Base-by-base conservation (phyloP, 768 basidiomycete species). In the Panellus pusillus region DNA sequence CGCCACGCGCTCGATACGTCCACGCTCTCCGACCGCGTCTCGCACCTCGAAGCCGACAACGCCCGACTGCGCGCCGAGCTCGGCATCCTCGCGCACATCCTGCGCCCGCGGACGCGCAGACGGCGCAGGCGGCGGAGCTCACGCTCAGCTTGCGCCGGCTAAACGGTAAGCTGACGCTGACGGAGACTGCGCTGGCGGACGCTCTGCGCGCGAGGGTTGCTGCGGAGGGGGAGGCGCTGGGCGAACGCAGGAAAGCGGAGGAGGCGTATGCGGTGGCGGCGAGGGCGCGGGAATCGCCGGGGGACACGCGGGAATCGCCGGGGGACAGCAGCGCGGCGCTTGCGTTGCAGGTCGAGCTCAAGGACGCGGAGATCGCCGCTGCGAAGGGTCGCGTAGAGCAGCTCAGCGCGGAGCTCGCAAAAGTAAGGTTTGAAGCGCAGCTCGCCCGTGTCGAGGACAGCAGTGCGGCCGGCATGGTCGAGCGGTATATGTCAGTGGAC, bases 401-500 rank as follows among this genome's bases (percentile, higher is more conserved):
- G 1, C 74, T 81, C 36, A 76, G 77, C 14, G 60, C 59, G 0
- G 74, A 79, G 50, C 68, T 86, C 13, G 77, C 80, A 0, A 66
- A 72, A 28, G 68, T 74, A 4, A 74, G 74, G 39, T 69, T 74
- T 1, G 81, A 83, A 56, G 70, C 89, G 14, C 79, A 87, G 47
- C 75, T 72, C 60, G 72, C 81, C 43, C 71, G 74, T 58, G 66
- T 82, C 15, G 87, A 91, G 44, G 89, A 92, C 52, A 79, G 74
- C n/a, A 79, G 86, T 0, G 90, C 91, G 2, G 84, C 86, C 12
- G 88, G 84, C 62, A 88, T 92, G 81, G 91, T 93, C 27, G 82
- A 89, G 24, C 81, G 88, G 35, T 93, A 93, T 66, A 93, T 92
- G 91, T 91, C 60, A 50, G 84, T 73, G n/a, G n/a, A n/a, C n/a